Evolutionary conservation across 345 rosid species (phyloP).

Genomic region (Bruguiera gymnorhiza): DNA sequence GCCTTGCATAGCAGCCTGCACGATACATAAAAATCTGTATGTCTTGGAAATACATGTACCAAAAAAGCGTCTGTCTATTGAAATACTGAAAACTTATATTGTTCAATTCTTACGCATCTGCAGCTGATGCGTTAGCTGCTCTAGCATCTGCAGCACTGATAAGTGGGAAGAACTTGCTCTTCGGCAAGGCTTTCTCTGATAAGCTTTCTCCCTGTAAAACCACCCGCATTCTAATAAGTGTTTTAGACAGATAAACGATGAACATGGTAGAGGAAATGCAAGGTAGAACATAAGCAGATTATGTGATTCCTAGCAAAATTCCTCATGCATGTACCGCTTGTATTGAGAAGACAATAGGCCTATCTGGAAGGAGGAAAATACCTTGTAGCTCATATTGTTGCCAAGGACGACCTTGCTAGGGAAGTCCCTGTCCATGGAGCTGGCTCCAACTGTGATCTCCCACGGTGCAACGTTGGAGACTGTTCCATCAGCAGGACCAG

Average conservation of each 20-base stretch:
- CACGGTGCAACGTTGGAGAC: too few species aligned
- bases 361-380: conserved; percentile 8
- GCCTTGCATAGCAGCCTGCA: conserved; percentile 18
- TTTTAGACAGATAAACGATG: neutral
- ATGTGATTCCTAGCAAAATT: too few species aligned
- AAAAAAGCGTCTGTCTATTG: too few species aligned
- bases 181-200: conserved; percentile 41
- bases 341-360: neutral
- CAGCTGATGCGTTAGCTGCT: conserved; percentile 43
- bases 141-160: conserved; percentile 53
- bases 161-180: conserved; percentile 48
- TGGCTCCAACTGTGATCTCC: conserved; percentile 89
- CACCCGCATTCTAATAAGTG: neutral
- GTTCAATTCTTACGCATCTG: conserved; percentile 55
- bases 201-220: conserved; percentile 73
- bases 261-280: neutral
- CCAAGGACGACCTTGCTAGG: conserved; percentile 60
- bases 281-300: neutral
- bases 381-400: conserved; percentile 57
- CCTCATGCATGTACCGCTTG: neutral
- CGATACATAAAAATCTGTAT: too few species aligned
- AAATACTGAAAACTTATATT: neutral
- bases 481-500: too few species aligned
- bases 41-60: too few species aligned
- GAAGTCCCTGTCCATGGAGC: conserved; percentile 82